Conservation (phyloP, 192 early-diverging fungal species). For the Lunasporangiospora selenospora region DNA sequence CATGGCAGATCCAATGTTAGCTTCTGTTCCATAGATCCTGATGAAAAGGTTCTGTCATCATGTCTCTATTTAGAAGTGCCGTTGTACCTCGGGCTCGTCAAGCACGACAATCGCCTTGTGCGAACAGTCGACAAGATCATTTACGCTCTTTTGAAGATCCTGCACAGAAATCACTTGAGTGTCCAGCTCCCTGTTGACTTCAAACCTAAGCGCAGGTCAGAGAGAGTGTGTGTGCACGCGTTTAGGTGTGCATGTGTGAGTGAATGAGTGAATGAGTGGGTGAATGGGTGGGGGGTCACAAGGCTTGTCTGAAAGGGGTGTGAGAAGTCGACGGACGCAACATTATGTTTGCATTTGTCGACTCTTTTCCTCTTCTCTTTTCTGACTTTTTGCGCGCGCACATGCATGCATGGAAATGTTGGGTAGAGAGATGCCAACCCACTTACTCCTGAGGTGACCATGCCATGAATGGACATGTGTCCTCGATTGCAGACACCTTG, state of each 20-base stretch:
- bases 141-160: conserved; percentile 22
- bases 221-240: too few relatives aligned
- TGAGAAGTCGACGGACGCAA: background rate
- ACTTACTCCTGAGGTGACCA: conserved; percentile 44
- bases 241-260: too few relatives aligned
- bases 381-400: too few relatives aligned
- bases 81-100: conserved; percentile 38
- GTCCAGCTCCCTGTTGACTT: conserved; percentile 7
- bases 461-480: conserved; percentile 38
- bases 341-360: background rate
- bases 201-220: too few relatives aligned
- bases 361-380: background rate
- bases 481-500: conserved; percentile 42
- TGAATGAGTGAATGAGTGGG: background rate
- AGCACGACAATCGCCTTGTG: conserved; percentile 42
- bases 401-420: too few relatives aligned
- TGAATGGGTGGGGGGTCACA: background rate
- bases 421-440: too few relatives aligned
- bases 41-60: too few relatives aligned
- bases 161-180: conserved; percentile 33
- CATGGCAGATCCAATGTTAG: too few relatives aligned
- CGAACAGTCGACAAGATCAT: conserved; percentile 36
- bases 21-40: too few relatives aligned
- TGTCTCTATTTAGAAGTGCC: too few relatives aligned
- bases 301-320: background rate